Evolutionary conservation across 768 basidiomycete species (phyloP).

Genomic region (Tricholoma flavovirens): DNA sequence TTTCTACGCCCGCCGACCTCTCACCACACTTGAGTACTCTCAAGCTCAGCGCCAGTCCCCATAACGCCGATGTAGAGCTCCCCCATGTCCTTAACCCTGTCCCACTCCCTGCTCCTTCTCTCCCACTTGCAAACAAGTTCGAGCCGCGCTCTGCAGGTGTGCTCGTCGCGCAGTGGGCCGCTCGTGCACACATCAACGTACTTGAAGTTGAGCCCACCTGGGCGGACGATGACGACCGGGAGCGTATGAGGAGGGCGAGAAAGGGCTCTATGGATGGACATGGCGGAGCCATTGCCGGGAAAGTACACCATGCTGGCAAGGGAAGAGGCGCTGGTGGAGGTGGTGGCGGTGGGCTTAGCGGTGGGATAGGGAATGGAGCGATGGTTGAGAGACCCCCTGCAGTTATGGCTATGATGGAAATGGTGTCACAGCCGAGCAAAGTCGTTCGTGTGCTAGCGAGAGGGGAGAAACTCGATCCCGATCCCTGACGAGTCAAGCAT

Average conservation of each 20-base stretch:
- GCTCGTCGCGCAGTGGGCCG: slow-evolving; percentile 64
- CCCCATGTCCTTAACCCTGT: slow-evolving; percentile 39
- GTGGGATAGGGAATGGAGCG: slow-evolving; percentile 23
- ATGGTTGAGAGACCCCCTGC: slow-evolving; percentile 76
- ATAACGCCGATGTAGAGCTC: slow-evolving; percentile 24
- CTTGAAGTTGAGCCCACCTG: slow-evolving; percentile 48
- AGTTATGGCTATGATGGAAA: slow-evolving; percentile 79
- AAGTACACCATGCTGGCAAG: slow-evolving; percentile 6
- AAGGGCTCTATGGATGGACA: slow-evolving; percentile 4
- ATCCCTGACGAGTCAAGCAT: slow-evolving; percentile 16
- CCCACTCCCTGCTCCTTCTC: slow-evolving; percentile 57
- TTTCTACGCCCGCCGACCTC: slow-evolving; percentile 27
- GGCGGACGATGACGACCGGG: slow-evolving; percentile 26
- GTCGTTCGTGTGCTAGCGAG: slow-evolving; percentile 77
- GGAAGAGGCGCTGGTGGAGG: slow-evolving; percentile 9
- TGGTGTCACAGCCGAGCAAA: slow-evolving; percentile 64
- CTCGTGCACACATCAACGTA: slow-evolving; percentile 50
- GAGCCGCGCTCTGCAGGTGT: slow-evolving; percentile 62
- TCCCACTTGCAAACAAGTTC: slow-evolving; percentile 45
- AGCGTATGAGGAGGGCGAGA: slow-evolving; percentile 24
- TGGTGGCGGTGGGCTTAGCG: background rate
- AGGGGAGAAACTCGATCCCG: slow-evolving; percentile 74
- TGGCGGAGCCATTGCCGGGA: background rate
- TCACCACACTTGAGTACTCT: slow-evolving; percentile 26
- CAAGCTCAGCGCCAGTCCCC: slow-evolving; percentile 15